These are phyloP conservation scores for Pachyrhizus erosus DNA, from an alignment of 306 rosid genomes.

Conservation along the genomic window DNA sequence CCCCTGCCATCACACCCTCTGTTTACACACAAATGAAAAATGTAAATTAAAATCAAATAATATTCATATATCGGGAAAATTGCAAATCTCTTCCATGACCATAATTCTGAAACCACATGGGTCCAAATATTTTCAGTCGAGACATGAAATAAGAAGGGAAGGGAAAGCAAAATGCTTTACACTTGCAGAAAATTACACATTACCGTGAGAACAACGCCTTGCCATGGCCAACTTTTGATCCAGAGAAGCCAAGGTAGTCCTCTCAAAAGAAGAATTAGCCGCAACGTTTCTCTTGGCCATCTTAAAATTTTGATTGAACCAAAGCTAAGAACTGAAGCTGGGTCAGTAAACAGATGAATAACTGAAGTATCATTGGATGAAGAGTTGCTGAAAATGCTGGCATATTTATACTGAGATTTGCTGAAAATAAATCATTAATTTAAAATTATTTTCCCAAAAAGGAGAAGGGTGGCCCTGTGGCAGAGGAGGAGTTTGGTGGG, in stretches of 20 bases:
- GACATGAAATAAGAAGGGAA: neutral
- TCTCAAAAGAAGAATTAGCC: constrained; percentile 64
- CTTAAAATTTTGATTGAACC: constrained; percentile 14
- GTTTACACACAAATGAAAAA: constrained; percentile 35
- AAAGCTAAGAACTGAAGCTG: neutral
- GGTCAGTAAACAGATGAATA: neutral
- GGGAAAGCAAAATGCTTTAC: neutral
- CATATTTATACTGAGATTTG: constrained; percentile 54
- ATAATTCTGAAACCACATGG: neutral
- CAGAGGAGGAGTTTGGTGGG: constrained; percentile 58
- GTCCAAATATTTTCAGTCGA: neutral
- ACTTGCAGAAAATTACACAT: neutral
- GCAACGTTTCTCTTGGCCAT: constrained; percentile 68
- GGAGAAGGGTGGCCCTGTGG: constrained; percentile 9
- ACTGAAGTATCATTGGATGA: constrained; percentile 46
- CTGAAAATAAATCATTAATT: neutral
- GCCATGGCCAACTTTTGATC: constrained; percentile 92
- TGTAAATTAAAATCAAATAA: neutral
- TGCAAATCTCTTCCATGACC: neutral
- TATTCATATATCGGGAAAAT: neutral
- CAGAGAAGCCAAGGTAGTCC: constrained; percentile 55
- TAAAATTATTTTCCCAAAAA: neutral
- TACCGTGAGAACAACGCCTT: constrained; percentile 79
- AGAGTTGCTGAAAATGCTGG: constrained; percentile 19
- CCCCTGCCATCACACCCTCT: constrained; percentile 98